Percentiles rank a stretch among this genome's conserved stretches.
Evolutionary conservation across 768 basidiomycete genomes (phyloP).

Genomic region (Rhizopogon vinicolor): DNA sequence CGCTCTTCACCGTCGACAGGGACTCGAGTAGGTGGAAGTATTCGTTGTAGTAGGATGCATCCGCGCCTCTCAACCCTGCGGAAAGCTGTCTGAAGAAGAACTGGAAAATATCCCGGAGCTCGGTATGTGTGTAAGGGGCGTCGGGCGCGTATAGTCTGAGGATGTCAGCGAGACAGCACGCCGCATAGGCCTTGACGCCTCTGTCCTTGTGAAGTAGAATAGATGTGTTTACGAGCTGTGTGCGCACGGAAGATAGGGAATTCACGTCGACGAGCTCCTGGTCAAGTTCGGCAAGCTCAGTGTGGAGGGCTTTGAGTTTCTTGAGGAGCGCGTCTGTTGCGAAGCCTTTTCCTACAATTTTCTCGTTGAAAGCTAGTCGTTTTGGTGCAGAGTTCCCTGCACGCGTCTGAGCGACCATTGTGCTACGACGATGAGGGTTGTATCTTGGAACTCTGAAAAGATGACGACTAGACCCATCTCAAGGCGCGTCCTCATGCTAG

Average conservation of each 20-base stretch:
- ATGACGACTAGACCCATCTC: background rate
- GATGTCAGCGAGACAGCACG: conserved; percentile 92
- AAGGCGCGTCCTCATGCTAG: background rate
- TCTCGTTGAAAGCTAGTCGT: conserved; percentile 77
- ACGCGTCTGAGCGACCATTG: conserved; percentile 76
- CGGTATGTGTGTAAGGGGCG: conserved; percentile 86
- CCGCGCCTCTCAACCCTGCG: conserved; percentile 66
- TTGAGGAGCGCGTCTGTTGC: conserved; percentile 81
- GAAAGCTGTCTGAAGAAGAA: conserved; percentile 91
- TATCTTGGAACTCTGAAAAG: background rate
- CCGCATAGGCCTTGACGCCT: conserved; percentile 92
- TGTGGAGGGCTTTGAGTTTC: conserved; percentile 77
- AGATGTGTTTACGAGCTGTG: conserved; percentile 74
- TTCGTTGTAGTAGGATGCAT: conserved; percentile 84
- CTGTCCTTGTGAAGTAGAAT: conserved; percentile 93
- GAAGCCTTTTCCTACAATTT: conserved; percentile 71
- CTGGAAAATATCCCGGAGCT: conserved; percentile 93
- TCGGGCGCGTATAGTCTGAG: conserved; percentile 94
- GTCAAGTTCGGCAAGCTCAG: conserved; percentile 76
- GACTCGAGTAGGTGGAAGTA: conserved; percentile 95
- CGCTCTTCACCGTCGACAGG: conserved; percentile 90
- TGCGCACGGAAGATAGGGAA: conserved; percentile 65
- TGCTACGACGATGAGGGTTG: conserved; percentile 10
- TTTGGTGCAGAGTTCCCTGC: conserved; percentile 47
- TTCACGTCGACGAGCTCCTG: conserved; percentile 79